phyloP scores from a whole-genome alignment of 352 stramenopile genomes.

The Globisporangium parvum region DNA sequence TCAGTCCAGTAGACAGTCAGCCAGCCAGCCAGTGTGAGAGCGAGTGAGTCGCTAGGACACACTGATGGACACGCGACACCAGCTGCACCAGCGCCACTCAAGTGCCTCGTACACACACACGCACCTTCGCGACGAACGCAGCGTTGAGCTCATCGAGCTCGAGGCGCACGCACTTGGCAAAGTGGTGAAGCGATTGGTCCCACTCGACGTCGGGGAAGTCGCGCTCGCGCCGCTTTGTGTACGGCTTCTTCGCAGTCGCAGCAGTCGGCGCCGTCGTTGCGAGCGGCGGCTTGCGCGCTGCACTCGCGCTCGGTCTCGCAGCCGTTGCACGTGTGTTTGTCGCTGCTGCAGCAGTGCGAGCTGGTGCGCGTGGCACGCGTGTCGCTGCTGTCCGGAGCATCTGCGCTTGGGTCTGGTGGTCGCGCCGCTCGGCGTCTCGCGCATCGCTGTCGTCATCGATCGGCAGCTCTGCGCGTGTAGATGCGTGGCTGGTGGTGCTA shows the following conservation, averaged over 20 bases:
- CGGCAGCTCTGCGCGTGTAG: no score
- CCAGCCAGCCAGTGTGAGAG: neutral
- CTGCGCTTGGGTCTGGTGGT: neutral
- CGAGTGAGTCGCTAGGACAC: neutral
- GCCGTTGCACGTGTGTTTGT: neutral
- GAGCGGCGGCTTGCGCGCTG: neutral
- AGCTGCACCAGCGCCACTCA: neutral
- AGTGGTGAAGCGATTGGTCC: slow-evolving; percentile 32
- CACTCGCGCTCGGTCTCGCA: neutral
- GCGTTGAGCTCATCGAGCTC: slow-evolving; percentile 32
- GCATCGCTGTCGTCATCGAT: slow-evolving; percentile 12
- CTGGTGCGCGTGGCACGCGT: neutral
- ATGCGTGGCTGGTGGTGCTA: no score
- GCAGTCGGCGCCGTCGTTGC: neutral
- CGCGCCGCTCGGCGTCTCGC: slow-evolving; percentile 10
- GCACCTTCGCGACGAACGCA: slow-evolving; percentile 29
- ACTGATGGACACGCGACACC: neutral
- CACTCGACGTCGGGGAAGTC: slow-evolving; percentile 19
- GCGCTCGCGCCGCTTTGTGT: slow-evolving; percentile 20
- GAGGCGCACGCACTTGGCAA: slow-evolving; percentile 24
- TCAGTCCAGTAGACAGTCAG: neutral
- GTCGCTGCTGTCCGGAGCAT: neutral
- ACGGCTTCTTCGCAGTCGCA: neutral
- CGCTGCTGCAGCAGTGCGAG: no score
- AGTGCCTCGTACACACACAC: neutral